phyloP scores from a whole-genome alignment of 1,284 basidiomycete genomes.

The Megacollybia platyphylla region DNA sequence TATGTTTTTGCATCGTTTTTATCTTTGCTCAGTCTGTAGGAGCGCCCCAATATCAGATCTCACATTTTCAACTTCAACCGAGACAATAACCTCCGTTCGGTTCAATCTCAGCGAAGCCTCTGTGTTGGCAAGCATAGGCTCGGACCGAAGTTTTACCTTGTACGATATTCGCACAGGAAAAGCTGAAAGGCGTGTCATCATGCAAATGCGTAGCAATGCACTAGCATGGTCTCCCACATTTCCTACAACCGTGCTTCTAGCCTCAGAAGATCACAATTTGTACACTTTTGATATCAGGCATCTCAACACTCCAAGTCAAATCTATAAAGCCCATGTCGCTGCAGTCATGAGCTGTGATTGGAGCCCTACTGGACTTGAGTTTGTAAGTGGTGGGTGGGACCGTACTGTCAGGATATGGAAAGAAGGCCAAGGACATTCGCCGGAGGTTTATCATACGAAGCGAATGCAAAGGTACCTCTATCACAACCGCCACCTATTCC shows the following conservation, averaged over 20 bases:
- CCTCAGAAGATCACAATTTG: conserved; percentile 96
- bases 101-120: conserved; percentile 94
- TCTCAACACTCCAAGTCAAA: conserved; percentile 74
- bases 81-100: conserved; percentile 78
- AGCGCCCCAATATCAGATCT: conserved; percentile 72
- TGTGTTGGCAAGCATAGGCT: conserved; percentile 87
- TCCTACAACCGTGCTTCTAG: conserved; percentile 84
- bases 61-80: conserved; percentile 72
- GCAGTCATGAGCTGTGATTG: conserved; percentile 91
- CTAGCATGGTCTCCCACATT: conserved; percentile 94
- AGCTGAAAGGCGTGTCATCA: conserved; percentile 82
- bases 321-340: conserved; percentile 96
- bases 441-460: conserved; percentile 96
- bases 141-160: conserved; percentile 89
- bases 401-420: conserved; percentile 92
- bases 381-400: conserved; percentile 95
- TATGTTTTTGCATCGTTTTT: conserved; percentile 18
- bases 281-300: conserved; percentile 97
- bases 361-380: conserved; percentile 92
- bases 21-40: conserved; percentile 18
- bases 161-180: conserved; percentile 96
- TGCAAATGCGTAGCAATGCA: conserved; percentile 86
- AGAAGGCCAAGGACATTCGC: conserved; percentile 69
- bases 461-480: conserved; percentile 84
- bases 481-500: background rate